These are phyloP conservation scores for Cercis canadensis DNA, from an alignment of 306 rosid genomes.

Conservation along the genomic window DNA sequence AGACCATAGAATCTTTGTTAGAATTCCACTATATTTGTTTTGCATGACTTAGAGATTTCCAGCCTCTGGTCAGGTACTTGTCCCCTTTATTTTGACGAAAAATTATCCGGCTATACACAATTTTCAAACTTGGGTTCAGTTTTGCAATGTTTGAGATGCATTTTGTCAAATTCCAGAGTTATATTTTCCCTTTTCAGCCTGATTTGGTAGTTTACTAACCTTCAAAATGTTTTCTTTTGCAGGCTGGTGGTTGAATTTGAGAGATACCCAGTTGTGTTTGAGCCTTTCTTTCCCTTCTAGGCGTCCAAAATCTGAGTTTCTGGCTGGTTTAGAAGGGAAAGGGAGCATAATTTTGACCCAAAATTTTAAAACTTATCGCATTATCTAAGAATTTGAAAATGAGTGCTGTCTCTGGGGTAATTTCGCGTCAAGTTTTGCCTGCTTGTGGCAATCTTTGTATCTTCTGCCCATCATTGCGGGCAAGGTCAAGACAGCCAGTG, in stretches of 20 bases:
- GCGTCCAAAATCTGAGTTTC: slow-evolving; percentile 32
- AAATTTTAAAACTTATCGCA: background rate
- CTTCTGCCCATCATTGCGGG: slow-evolving; percentile 86
- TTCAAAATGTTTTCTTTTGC: slow-evolving; percentile 36
- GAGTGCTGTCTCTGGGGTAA: slow-evolving; percentile 74
- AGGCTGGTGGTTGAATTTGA: slow-evolving; percentile 55
- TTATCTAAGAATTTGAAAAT: slow-evolving; percentile 39
- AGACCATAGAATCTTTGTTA: slow-evolving; percentile 24
- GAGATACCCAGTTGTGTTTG: slow-evolving; percentile 40
- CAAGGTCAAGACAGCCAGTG: slow-evolving; percentile 97
- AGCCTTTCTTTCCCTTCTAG: slow-evolving; percentile 76
- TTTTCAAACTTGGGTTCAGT: slow-evolving; percentile 25
- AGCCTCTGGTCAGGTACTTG: slow-evolving; percentile 45
- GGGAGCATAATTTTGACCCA: slow-evolving; percentile 45
- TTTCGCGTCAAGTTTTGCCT: slow-evolving; percentile 93
- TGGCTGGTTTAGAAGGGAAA: slow-evolving; percentile 63
- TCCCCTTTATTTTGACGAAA: background rate
- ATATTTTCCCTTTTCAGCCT: slow-evolving; percentile 22
- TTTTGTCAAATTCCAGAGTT: slow-evolving; percentile 30
- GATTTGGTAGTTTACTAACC: slow-evolving; percentile 23
- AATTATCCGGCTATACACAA: background rate
- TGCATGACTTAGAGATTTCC: slow-evolving; percentile 44
- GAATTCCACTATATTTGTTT: slow-evolving; percentile 39
- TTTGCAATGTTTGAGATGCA: background rate
- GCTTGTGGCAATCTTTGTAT: slow-evolving; percentile 89